Evolutionary conservation across 352 stramenopile species (phyloP), one percentile per base, ranked within the genome.

Genomic region (Pythium chondricola): DNA sequence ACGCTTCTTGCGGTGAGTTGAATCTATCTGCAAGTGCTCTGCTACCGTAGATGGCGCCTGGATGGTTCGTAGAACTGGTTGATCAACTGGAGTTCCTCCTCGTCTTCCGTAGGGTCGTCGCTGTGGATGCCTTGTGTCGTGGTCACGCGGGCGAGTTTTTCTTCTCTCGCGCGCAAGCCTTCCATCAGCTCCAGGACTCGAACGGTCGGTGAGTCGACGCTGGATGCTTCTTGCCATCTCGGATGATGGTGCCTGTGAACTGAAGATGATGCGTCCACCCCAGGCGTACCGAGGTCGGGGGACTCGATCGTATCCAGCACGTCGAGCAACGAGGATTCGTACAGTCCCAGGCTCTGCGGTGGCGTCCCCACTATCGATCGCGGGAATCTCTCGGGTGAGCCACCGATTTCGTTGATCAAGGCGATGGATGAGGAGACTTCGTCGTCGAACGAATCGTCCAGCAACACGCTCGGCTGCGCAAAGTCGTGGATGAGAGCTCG

Each of bases 311-410:
- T 58, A 22, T 83, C 59, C 2, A 83, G 60, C 7, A 73, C 58
- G 21, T 77, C 71, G 27, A 79, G 66, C 22, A 83, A 36, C 3
- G 65, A 75, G 3, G 63, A 56, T 22, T 83, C 71, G 37, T 73
- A 77, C 42, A 83, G 21, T 29, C 44, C 54, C 22, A 63, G 37
- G 11, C 40, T 58, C 8, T 43, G 56, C 29, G 33, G 27, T 22
- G 14, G 29, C n/a, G n/a, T 6, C 6, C 17, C n/a, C 4, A 14
- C 18, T 9, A 10, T 31, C 4, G 3, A 8, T 4, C 33, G 39
- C 7, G 29, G 8, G 7, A 13, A 33, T 33, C 29, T 33, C 29
- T 13, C 13, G 13, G 52, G 21, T 8, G 43, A 44, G 4, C 31
- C 44, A 5, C 61, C 35, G 21, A 58, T 35, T 0, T 43, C 37